These are phyloP conservation scores for Fusarium abutilonis DNA, from an alignment of 2,329 filamentous ascomycete genomes.

Conservation along the genomic window DNA sequence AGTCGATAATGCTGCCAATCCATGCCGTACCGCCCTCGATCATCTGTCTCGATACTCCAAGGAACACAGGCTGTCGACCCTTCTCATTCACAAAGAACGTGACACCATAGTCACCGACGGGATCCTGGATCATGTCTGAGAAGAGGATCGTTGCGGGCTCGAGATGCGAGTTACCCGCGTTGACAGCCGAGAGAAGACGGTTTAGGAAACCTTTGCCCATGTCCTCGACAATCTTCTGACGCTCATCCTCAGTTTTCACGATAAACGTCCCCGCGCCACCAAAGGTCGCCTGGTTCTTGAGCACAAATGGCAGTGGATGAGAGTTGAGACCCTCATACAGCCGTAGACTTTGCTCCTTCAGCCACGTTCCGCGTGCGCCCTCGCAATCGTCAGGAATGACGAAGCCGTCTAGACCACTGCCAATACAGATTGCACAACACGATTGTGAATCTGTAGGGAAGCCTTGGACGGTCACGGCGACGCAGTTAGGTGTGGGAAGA, in stretches of 20 bases:
- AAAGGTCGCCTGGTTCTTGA: constrained; percentile 53
- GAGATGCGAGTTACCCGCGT: constrained; percentile 46
- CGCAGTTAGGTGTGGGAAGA: constrained; percentile 47
- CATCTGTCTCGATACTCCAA: constrained; percentile 51
- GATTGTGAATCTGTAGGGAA: constrained; percentile 18
- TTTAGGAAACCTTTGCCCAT: constrained; percentile 42
- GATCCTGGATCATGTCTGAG: constrained; percentile 47
- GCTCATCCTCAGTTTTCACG: constrained; percentile 42
- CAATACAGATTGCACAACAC: constrained; percentile 44
- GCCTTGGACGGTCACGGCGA: constrained; percentile 43
- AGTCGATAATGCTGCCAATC: constrained; percentile 50
- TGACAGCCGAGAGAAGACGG: constrained; percentile 47
- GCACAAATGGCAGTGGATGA: constrained; percentile 48
- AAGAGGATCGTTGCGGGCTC: constrained; percentile 48
- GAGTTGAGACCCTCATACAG: constrained; percentile 41
- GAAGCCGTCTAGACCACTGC: constrained; percentile 11
- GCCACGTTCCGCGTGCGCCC: constrained; percentile 45
- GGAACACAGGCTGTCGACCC: constrained; percentile 40
- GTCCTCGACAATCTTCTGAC: constrained; percentile 41
- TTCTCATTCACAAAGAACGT: constrained; percentile 49
- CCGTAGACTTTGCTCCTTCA: constrained; percentile 41
- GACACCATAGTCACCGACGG: constrained; percentile 48
- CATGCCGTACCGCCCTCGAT: constrained; percentile 47
- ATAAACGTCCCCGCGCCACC: constrained; percentile 52
- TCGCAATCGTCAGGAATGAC: constrained; percentile 44